Percentiles rank a stretch among this genome's conserved stretches.
Evolutionary conservation across 352 stramenopile genomes (phyloP).

Genomic region (Labyrinthula sp.): DNA sequence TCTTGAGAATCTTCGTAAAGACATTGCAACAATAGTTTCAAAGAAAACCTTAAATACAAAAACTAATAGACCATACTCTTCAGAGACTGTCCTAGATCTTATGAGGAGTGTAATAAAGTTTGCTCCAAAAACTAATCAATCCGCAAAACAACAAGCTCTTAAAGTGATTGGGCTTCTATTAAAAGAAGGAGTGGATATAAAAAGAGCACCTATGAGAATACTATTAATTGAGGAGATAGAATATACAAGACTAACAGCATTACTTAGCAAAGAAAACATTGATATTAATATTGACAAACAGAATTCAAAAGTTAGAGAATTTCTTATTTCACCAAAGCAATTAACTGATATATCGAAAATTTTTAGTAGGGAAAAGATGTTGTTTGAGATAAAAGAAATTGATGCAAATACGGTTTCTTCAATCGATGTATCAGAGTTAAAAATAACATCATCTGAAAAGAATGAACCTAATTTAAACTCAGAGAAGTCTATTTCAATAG

Average conservation of each 20-base stretch:
- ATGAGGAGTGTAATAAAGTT: conserved; percentile 83
- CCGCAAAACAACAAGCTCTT: conserved; percentile 79
- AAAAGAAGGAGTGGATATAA: conserved; percentile 72
- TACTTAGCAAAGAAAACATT: neutral
- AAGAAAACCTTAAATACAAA: conserved; percentile 88
- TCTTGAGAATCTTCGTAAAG: conserved; percentile 67
- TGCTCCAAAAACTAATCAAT: conserved; percentile 70
- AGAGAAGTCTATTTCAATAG: neutral
- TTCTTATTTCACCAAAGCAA: neutral
- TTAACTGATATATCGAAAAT: conserved; percentile 1
- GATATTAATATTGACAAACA: neutral
- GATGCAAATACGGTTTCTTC: neutral
- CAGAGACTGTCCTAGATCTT: conserved; percentile 55
- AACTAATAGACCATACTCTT: conserved; percentile 77
- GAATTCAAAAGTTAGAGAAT: neutral
- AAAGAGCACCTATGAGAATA: conserved; percentile 75
- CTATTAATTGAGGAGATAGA: conserved; percentile 13
- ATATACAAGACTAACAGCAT: neutral
- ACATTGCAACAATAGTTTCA: conserved; percentile 83
- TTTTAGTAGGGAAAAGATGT: conserved; percentile 6
- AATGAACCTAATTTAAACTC: neutral
- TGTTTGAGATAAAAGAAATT: neutral
- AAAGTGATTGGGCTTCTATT: conserved; percentile 83
- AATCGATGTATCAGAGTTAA: neutral
- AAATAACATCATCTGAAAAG: neutral